Percentiles rank a stretch among this genome's conserved stretches.
phyloP scores from a whole-genome alignment of 768 basidiomycete genomes.

The Pulveroboletus sp. region DNA sequence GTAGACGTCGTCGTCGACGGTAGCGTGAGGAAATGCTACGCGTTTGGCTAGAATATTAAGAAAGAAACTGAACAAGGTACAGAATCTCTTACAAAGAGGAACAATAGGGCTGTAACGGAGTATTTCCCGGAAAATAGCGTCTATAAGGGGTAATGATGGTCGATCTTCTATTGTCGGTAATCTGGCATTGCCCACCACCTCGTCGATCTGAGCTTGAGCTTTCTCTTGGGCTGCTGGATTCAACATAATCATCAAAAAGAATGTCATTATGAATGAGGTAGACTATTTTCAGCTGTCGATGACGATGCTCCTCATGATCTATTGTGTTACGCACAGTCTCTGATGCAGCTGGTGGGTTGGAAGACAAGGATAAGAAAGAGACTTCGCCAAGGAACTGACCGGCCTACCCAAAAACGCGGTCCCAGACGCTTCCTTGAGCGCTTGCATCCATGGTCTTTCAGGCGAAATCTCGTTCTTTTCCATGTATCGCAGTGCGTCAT shows the following conservation, averaged over 20 bases:
- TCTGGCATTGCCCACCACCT: no score
- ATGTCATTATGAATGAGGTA: neutral
- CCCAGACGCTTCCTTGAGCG: neutral
- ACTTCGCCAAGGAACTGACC: neutral
- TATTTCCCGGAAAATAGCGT: constrained; percentile 34
- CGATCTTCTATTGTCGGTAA: constrained; percentile 7
- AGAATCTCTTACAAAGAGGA: constrained; percentile 3
- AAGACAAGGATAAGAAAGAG: neutral
- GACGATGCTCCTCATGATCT: neutral
- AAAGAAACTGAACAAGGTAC: neutral
- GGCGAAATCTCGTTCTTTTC: neutral
- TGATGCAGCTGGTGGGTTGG: neutral
- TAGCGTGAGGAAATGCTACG: constrained; percentile 9
- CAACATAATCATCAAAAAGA: no score
- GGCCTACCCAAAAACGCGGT: neutral
- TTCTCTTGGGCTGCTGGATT: no score
- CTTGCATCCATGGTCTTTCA: neutral
- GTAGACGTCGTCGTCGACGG: constrained; percentile 15
- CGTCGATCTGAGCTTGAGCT: no score
- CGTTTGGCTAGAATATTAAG: neutral
- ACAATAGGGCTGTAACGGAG: constrained; percentile 1
- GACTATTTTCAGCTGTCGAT: neutral
- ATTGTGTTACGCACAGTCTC: neutral
- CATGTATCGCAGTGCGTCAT: neutral
- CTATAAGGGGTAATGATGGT: constrained; percentile 32